phyloP scores from a whole-genome alignment of 352 stramenopile species.

The Pythium myriotylum region DNA sequence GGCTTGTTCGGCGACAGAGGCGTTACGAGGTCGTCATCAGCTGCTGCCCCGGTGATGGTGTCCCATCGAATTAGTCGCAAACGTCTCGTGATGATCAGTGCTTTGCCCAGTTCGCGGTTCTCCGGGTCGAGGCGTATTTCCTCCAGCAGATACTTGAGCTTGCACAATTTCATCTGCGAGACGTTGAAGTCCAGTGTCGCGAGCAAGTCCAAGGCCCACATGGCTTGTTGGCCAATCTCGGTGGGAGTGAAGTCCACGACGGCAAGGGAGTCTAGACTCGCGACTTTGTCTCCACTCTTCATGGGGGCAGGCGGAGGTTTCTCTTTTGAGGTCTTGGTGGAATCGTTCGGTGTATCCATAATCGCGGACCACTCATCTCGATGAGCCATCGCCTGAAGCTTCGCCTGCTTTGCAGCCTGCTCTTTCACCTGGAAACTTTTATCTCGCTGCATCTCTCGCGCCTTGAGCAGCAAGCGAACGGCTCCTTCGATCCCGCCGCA shows the following conservation, averaged over 20 bases:
- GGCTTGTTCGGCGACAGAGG: neutral
- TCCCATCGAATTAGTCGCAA: constrained; percentile 73
- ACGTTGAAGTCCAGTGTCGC: constrained; percentile 70
- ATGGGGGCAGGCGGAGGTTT: constrained; percentile 28
- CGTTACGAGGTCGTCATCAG: neutral
- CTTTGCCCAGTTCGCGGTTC: constrained; percentile 47
- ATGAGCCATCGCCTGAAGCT: constrained; percentile 29
- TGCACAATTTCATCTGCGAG: constrained; percentile 70
- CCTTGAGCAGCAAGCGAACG: constrained; percentile 61
- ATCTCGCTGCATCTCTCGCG: constrained; percentile 56
- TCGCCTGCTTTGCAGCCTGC: constrained; percentile 34
- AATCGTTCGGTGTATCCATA: constrained; percentile 33
- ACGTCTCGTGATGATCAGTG: constrained; percentile 62
- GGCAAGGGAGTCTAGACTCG: constrained; percentile 45
- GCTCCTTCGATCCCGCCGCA: constrained; percentile 60
- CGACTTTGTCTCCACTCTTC: constrained; percentile 29
- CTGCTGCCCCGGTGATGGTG: constrained; percentile 27
- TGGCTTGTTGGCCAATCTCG: constrained; percentile 64
- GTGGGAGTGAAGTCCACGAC: constrained; percentile 67
- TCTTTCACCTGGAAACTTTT: constrained; percentile 44
- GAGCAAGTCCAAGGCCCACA: constrained; percentile 78
- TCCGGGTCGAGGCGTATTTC: constrained; percentile 72
- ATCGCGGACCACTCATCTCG: constrained; percentile 47
- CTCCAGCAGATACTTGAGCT: constrained; percentile 72
- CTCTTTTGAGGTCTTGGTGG: neutral